These are phyloP conservation scores for Pogostemon cablin DNA, from an alignment of 257 asterid species.

Conservation along the genomic window DNA sequence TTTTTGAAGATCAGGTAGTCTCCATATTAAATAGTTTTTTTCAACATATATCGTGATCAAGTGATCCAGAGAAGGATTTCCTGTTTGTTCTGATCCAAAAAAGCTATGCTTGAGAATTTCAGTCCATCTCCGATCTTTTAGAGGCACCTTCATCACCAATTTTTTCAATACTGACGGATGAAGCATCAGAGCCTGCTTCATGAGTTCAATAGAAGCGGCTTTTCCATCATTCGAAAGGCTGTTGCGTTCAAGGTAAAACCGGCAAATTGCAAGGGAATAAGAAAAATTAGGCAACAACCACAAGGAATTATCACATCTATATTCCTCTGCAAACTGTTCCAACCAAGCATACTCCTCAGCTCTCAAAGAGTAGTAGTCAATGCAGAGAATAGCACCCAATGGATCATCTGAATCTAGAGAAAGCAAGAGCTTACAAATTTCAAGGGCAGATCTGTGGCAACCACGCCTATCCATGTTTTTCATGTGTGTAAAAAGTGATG, in stretches of 20 bases:
- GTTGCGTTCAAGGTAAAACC: constrained; percentile 63
- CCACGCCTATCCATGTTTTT: constrained; percentile 96
- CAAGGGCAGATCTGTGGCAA: constrained; percentile 93
- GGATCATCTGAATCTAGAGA: constrained; percentile 92
- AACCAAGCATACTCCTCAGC: constrained; percentile 87
- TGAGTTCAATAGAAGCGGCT: constrained; percentile 67
- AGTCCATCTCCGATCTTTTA: constrained; percentile 74
- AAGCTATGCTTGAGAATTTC: constrained; percentile 51
- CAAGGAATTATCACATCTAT: constrained; percentile 69
- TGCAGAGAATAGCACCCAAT: constrained; percentile 74
- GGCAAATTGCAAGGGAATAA: constrained; percentile 77
- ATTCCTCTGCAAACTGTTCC: constrained; percentile 76
- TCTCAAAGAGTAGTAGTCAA: constrained; percentile 84
- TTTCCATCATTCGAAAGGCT: constrained; percentile 35
- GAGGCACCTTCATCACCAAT: constrained; percentile 79
- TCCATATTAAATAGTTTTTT: constrained; percentile 83
- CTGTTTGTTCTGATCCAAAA: constrained; percentile 62
- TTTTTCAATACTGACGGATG: constrained; percentile 79
- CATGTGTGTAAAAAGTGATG: constrained; percentile 79
- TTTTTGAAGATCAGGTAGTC: constrained; percentile 92
- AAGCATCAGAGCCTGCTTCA: constrained; percentile 96
- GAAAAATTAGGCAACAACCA: constrained; percentile 93
- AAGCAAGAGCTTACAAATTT: constrained; percentile 84
- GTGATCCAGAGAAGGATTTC: constrained; percentile 80
- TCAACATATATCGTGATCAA: constrained; percentile 77